Percentiles rank a stretch among this genome's conserved stretches.
Evolutionary conservation across 108 stramenopile genomes (phyloP).

Genomic region (Licmophora abbreviata): DNA sequence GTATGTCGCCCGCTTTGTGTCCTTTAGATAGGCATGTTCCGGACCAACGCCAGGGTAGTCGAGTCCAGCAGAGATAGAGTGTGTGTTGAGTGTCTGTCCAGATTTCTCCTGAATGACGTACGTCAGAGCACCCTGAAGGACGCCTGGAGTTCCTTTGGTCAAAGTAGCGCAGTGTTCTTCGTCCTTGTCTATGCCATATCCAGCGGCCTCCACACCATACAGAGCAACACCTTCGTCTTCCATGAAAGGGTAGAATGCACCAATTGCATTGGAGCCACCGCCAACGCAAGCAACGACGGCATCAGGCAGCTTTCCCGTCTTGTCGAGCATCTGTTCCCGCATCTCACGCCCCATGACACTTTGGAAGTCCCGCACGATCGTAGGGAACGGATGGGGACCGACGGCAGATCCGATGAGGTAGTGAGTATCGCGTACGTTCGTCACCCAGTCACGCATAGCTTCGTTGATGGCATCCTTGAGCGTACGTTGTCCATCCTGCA

Average conservation of each 20-base stretch:
- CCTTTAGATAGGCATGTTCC: slow-evolving; percentile 92
- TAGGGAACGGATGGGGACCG: slow-evolving; percentile 97
- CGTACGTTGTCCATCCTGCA: slow-evolving; percentile 82
- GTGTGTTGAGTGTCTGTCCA: slow-evolving; percentile 89
- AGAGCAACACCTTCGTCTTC: slow-evolving; percentile 78
- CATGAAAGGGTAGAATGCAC: slow-evolving; percentile 89
- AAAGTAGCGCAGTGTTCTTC: slow-evolving; percentile 90
- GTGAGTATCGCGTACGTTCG: slow-evolving; percentile 92
- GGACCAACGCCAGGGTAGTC: slow-evolving; percentile 98
- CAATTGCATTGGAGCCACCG: slow-evolving; percentile 95
- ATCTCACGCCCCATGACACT: slow-evolving; percentile 85
- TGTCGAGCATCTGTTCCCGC: slow-evolving; percentile 75
- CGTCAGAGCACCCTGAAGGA: slow-evolving; percentile 90
- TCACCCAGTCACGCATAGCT: slow-evolving; percentile 98
- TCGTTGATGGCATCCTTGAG: slow-evolving; percentile 98
- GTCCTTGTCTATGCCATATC: slow-evolving; percentile 72
- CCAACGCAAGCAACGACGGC: slow-evolving; percentile 94
- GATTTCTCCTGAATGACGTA: slow-evolving; percentile 87
- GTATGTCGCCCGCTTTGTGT: slow-evolving; percentile 86
- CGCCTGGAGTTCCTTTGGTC: slow-evolving; percentile 85
- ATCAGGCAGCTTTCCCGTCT: slow-evolving; percentile 88
- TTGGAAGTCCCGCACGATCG: slow-evolving; percentile 95
- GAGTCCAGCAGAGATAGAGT: slow-evolving; percentile 90
- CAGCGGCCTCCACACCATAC: slow-evolving; percentile 94
- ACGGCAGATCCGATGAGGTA: slow-evolving; percentile 96